Base-by-base conservation (phyloP, 2,329 filamentous ascomycete genomes). In the Hypoxylon sp. region DNA sequence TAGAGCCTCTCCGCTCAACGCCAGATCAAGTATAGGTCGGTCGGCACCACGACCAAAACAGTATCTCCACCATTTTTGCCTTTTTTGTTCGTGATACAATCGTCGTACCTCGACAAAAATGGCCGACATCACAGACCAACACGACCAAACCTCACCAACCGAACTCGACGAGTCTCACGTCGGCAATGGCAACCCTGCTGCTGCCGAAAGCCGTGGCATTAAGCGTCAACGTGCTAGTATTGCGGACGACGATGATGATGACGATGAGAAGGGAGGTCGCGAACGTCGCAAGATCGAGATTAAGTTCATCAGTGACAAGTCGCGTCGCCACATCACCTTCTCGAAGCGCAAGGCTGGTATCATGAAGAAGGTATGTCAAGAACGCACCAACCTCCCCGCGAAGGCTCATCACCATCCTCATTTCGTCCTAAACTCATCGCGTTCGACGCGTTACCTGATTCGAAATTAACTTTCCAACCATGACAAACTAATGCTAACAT, bases 241-340 rank as follows among this genome's bases (percentile, higher is more conserved):
- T 43, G 86, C 87, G 67, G 93, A 97, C 71, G 94, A 97, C 71
- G 94, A 97, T 63, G 93, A 97, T 62, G 94, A 97, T 61, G 92
- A 97, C 65, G 92, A 96, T 66, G 93, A 97, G 75, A 97, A 97
- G 85, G 91, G 91, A 59, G 91, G 91, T 70, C 92, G 94, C 75
- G 94, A 97, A 83, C 88, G 94, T 71, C 87, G 94, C 78, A 99
- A 99, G 88, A 99, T 99, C 69, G 94, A 99, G 77, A 99, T 99
- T 79, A 99, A 99, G 83, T 99, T 99, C 79, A 99, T 99, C 75
- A 93, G 92, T 76, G 94, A 99, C 78, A 99, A 99, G 81, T 97
- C 93, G 78, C 91, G 94, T 78, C 89, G 94, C 59, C 94, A 99
- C 80, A 99, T 97, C 73, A 97, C 94, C 68, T 97, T 99, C 75